Conservation (phyloP, 352 stramenopile species). For the Poterioochromonas sp. region DNA sequence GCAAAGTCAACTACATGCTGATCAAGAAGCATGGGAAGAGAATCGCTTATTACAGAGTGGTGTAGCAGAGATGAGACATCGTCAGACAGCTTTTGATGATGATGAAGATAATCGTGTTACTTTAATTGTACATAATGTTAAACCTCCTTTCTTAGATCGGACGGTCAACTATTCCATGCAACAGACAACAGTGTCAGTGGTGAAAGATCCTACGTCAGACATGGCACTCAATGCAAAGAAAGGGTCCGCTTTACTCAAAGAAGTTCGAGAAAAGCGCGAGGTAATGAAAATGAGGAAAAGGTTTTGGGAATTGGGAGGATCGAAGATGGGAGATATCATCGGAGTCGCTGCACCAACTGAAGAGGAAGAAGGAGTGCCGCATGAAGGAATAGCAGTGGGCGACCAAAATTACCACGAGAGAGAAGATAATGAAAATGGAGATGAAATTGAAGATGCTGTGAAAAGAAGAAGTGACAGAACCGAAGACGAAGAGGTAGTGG, state of each 20-base stretch:
- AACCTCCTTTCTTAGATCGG: conserved; percentile 86
- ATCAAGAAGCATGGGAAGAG: conserved; percentile 97
- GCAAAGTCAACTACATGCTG: conserved; percentile 78
- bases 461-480: conserved; percentile 30
- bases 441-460: conserved; percentile 38
- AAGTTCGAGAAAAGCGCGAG: conserved; percentile 50
- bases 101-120: conserved; percentile 85
- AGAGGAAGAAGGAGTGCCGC: conserved; percentile 35
- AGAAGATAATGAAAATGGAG: conserved; percentile 39
- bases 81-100: conserved; percentile 67
- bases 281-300: conserved; percentile 87
- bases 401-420: conserved; percentile 15
- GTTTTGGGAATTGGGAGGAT: conserved; percentile 97
- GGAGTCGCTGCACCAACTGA: conserved; percentile 56
- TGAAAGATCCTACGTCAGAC: conserved; percentile 87
- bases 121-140: conserved; percentile 94
- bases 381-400: conserved; percentile 33
- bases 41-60: conserved; percentile 88
- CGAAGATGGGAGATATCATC: conserved; percentile 89
- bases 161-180: conserved; percentile 84
- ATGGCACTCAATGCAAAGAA: conserved; percentile 86
- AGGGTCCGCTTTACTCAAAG: conserved; percentile 68
- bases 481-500: conserved; percentile 8
- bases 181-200: conserved; percentile 83
- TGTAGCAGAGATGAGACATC: conserved; percentile 60